phyloP scores from a whole-genome alignment of 31 red algal genomes.

The Endocladia muricata region DNA sequence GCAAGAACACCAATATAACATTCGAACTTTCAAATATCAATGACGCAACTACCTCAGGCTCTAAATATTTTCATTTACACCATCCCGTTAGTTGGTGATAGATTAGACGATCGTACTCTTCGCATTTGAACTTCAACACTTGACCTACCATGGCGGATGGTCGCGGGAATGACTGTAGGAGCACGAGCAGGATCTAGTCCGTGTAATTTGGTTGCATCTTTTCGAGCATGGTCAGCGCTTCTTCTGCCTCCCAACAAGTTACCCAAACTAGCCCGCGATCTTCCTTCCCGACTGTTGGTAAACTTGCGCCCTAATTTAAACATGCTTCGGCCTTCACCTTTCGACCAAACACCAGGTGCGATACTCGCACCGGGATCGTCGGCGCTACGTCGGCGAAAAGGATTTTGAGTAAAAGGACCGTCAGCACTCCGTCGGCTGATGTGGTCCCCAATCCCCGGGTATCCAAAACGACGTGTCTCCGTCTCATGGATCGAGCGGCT shows the following conservation, averaged over 20 bases:
- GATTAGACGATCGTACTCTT: no score
- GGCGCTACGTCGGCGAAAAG: neutral
- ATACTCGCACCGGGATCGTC: neutral
- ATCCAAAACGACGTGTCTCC: neutral
- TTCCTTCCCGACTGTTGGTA: neutral
- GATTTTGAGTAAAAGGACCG: neutral
- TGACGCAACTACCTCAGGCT: no score
- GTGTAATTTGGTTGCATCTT: neutral
- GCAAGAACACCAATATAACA: no score
- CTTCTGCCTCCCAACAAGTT: neutral
- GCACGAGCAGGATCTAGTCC: no score
- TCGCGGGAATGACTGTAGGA: no score
- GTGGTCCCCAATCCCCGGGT: neutral
- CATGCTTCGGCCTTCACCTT: conserved; percentile 6
- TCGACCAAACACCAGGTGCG: no score
- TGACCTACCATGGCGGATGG: no score
- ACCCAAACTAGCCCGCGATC: neutral
- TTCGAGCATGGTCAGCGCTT: neutral
- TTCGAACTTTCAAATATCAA: no score
- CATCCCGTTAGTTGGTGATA: no score
- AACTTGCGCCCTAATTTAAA: conserved; percentile 6
- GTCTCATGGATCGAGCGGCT: neutral
- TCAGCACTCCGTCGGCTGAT: neutral
- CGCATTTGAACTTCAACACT: no score
- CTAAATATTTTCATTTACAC: no score